Conservation (phyloP, 2,329 filamentous ascomycete genomes). For the Fusarium hostae region DNA sequence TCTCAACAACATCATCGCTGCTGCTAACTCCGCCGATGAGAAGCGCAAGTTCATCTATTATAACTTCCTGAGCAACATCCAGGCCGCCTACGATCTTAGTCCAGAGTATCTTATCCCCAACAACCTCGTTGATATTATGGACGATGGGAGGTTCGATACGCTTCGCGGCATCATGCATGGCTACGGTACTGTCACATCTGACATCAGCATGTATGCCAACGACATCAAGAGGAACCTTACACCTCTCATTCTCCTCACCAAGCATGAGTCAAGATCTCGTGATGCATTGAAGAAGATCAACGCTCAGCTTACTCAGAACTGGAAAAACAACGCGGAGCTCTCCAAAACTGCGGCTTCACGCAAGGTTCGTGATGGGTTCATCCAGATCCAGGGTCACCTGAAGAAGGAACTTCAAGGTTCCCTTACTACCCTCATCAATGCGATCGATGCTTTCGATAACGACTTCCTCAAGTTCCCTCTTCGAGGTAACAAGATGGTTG, state of each 20-base stretch:
- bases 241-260: slow-evolving; percentile 17
- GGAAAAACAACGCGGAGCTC: slow-evolving; percentile 30
- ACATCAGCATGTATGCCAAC: slow-evolving; percentile 16
- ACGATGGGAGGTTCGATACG: background rate
- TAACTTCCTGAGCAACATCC: slow-evolving; percentile 13
- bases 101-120: background rate
- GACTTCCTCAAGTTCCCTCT: slow-evolving; percentile 26
- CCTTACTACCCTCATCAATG: background rate
- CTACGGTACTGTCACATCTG: slow-evolving; percentile 6
- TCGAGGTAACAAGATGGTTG: slow-evolving; percentile 18
- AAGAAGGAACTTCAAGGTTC: slow-evolving; percentile 7
- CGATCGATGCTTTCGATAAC: slow-evolving; percentile 11
- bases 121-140: background rate
- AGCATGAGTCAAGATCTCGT: background rate
- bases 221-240: slow-evolving; percentile 15
- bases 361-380: slow-evolving; percentile 28
- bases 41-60: slow-evolving; percentile 14
- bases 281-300: slow-evolving; percentile 6
- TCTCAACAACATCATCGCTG: slow-evolving; percentile 5
- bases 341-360: slow-evolving; percentile 16
- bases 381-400: slow-evolving; percentile 9
- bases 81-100: background rate
- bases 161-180: slow-evolving; percentile 23
- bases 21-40: background rate
- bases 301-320: slow-evolving; percentile 20